Evolutionary conservation across 352 stramenopile genomes (phyloP).

Genomic region (Peronospora destructor): DNA sequence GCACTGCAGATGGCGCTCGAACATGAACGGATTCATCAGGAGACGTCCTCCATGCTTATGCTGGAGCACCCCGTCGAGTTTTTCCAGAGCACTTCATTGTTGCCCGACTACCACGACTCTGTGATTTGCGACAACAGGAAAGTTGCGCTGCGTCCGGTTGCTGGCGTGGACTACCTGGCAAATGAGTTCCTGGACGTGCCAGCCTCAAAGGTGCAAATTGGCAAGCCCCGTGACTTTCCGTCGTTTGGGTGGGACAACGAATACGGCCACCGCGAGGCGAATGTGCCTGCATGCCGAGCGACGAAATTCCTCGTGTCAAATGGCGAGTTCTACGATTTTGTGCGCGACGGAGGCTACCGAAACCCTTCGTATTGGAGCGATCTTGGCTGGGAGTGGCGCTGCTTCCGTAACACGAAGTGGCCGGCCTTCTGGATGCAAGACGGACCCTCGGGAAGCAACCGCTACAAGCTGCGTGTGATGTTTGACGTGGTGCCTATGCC

Average conservation of each 20-base stretch:
- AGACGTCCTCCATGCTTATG: slow-evolving; percentile 95
- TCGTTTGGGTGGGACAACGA: slow-evolving; percentile 98
- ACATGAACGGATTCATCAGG: slow-evolving; percentile 96
- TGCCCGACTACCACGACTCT: slow-evolving; percentile 77
- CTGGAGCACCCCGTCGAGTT: slow-evolving; percentile 87
- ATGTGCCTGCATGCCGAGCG: slow-evolving; percentile 84
- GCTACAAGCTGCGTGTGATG: slow-evolving; percentile 90
- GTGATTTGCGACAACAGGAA: slow-evolving; percentile 14
- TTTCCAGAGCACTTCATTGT: slow-evolving; percentile 77
- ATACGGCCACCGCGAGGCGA: slow-evolving; percentile 87
- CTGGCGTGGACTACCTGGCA: slow-evolving; percentile 79
- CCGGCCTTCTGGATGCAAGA: slow-evolving; percentile 91
- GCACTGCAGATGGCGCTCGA: slow-evolving; percentile 92
- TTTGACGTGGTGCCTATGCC: slow-evolving; percentile 90
- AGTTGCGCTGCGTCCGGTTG: slow-evolving; percentile 53
- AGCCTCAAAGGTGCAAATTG: slow-evolving; percentile 64
- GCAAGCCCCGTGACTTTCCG: slow-evolving; percentile 88
- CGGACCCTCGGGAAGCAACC: slow-evolving; percentile 88
- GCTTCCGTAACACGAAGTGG: slow-evolving; percentile 94
- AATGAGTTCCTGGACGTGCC: slow-evolving; percentile 86
- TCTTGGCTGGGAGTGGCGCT: slow-evolving; percentile 91
- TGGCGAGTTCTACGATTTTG: slow-evolving; percentile 94
- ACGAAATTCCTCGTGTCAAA: slow-evolving; percentile 93
- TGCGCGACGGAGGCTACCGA: slow-evolving; percentile 89
- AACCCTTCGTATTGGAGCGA: slow-evolving; percentile 87